Base-by-base conservation (phyloP, 257 asterid genomes). In the Echium plantagineum region DNA sequence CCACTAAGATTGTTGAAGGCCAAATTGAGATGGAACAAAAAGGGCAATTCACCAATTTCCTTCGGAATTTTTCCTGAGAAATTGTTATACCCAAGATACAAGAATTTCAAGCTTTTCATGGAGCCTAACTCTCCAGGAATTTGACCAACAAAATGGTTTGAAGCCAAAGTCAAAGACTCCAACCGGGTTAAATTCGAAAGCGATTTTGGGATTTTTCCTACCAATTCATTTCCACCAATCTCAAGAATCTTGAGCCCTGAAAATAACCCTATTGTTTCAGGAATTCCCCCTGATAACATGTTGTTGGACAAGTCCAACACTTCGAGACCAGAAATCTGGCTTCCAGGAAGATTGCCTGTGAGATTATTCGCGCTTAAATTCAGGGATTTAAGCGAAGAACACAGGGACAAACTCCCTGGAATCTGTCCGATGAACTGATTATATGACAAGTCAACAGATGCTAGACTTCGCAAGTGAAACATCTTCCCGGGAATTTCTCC, bases 51-150 rank as follows among this genome's bases (percentile, higher is more conserved):
- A 6, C 94, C 86, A 13, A 86, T 72, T 58, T 78, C 88, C 46
- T 30, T 52, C 2, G 97, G 97, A 55, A 90, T 85, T 24, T 17
- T 68, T 24, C 97, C 96, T 1, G 97, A 74, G 8, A 90, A 78
- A 60, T 90, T 90, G 73, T 90, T 90, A 76, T 86, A 83, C 13
- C 97, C 97, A 53, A 86, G 67, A 61, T 86, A 90, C 42, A 90
- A 66, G 87, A 75, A 83, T 57, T 51, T 78, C 72, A 90, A 55
- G 0, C 72, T 75, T 79, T 69, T 83, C 85, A 86, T 24, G 16
- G 54, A 61, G 6, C 85, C 94, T 49, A 90, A 53, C 35, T 48
- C 73, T 26, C 58, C 35, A 30, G 94, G 94, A 22, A 90, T 76
- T 63, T 80, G 84, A 2, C 94, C 94, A 18, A 21, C 48, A 9